A percentile compares a stretch with the other conserved stretches of the same genome.
phyloP scores from a whole-genome alignment of 2,329 filamentous ascomycete genomes.

The Dothideomycetes sp. region DNA sequence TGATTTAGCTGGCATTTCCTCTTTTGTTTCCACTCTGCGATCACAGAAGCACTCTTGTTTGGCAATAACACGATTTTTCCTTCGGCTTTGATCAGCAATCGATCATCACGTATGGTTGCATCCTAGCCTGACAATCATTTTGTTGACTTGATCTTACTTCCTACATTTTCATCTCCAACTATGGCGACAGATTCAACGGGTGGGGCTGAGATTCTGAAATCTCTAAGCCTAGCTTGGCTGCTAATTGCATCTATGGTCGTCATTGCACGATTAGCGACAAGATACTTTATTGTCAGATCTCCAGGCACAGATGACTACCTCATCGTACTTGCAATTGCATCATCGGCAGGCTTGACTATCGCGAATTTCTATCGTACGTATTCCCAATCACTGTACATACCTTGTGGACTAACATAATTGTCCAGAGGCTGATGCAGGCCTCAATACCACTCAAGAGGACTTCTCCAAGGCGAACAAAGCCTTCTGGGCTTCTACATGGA shows the following conservation, averaged over 20 bases:
- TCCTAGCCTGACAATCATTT: too few relatives aligned
- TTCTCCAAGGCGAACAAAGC: neutral
- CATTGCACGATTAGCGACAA: neutral
- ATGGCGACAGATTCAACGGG: too few relatives aligned
- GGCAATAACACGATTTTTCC: too few relatives aligned
- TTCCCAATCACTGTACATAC: neutral
- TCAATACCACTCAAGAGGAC: neutral
- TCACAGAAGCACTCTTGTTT: too few relatives aligned
- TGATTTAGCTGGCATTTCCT: too few relatives aligned
- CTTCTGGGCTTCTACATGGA: neutral
- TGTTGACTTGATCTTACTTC: too few relatives aligned
- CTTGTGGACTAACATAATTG: neutral
- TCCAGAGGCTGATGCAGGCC: neutral
- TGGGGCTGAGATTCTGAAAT: too few relatives aligned
- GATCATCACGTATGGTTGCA: too few relatives aligned
- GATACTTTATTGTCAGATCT: neutral
- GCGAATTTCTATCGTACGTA: neutral
- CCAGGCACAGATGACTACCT: neutral
- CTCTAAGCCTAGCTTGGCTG: neutral
- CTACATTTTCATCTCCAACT: too few relatives aligned
- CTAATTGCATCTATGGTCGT: neutral
- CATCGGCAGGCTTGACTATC: neutral
- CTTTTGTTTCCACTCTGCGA: too few relatives aligned
- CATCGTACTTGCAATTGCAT: neutral
- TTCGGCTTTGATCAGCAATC: too few relatives aligned